phyloP scores from a whole-genome alignment of 768 basidiomycete species.

The Russula vinacea region DNA sequence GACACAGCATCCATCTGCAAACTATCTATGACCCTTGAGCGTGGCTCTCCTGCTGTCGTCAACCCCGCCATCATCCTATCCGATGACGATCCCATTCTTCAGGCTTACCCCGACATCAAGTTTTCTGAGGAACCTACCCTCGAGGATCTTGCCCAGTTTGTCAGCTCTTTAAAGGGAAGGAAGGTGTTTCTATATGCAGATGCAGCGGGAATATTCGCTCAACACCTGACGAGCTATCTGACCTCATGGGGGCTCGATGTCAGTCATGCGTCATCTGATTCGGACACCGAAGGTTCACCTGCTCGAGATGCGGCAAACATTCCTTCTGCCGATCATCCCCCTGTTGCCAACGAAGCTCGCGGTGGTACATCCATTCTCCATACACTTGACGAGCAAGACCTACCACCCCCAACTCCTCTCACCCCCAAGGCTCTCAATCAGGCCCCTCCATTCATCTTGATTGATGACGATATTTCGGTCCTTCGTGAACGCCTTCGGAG shows the following conservation, averaged over 20 bases:
- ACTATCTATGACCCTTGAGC: conserved; percentile 60
- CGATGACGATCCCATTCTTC: conserved; percentile 48
- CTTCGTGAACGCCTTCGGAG: conserved; percentile 72
- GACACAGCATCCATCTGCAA: conserved; percentile 54
- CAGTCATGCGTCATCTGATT: conserved; percentile 66
- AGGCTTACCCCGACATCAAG: conserved; percentile 48
- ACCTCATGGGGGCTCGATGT: conserved; percentile 96
- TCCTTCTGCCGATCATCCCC: conserved; percentile 9
- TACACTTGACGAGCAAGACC: conserved; percentile 27
- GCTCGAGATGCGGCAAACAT: conserved; percentile 28
- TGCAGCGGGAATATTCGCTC: conserved; percentile 85
- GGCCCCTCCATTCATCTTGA: conserved; percentile 68
- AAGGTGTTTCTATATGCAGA: conserved; percentile 81
- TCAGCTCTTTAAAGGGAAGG: conserved; percentile 78
- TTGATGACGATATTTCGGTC: conserved; percentile 87
- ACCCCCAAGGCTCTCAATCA: conserved; percentile 32
- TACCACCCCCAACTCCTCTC: conserved; percentile 21
- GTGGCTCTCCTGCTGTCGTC: conserved; percentile 49
- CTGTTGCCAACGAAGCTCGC: conserved; percentile 14
- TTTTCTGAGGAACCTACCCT: conserved; percentile 72
- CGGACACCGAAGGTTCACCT: conserved; percentile 45
- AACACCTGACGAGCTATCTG: conserved; percentile 88
- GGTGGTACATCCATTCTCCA: conserved; percentile 21
- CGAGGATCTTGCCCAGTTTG: conserved; percentile 73
- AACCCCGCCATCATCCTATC: conserved; percentile 42